A percentile compares a stretch with the other conserved stretches of the same genome.
phyloP scores from a whole-genome alignment of 148 eudicot species.

The Camellia sinensis region DNA sequence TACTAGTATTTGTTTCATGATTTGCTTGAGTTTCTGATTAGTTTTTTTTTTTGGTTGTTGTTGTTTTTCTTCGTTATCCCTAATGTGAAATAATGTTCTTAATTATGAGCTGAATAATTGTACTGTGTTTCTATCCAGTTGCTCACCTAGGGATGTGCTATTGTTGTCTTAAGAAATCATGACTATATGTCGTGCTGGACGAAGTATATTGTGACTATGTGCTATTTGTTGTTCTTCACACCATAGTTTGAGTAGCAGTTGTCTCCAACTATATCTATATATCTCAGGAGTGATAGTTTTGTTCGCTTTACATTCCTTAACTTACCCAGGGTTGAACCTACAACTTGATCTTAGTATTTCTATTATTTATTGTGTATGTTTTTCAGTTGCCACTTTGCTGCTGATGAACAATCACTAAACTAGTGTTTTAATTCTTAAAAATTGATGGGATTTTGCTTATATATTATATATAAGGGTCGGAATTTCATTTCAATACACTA shows the following conservation, averaged over 20 bases:
- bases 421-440: neutral
- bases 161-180: neutral
- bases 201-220: neutral
- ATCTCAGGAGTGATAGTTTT: neutral
- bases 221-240: no score
- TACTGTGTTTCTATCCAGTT: no score
- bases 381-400: neutral
- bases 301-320: neutral
- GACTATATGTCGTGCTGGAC: no score
- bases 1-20: neutral
- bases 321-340: neutral
- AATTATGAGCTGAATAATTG: neutral
- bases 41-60: neutral
- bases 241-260: neutral
- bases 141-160: neutral
- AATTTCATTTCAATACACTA: neutral
- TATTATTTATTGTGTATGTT: neutral
- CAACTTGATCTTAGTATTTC: neutral
- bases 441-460: neutral
- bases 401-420: neutral
- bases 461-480: neutral
- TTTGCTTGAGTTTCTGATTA: neutral
- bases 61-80: neutral
- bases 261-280: neutral
- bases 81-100: neutral